Evolutionary conservation across 257 asterid genomes (phyloP), one percentile per base, ranked within the genome.

Genomic region (Nicotiana otophora): DNA sequence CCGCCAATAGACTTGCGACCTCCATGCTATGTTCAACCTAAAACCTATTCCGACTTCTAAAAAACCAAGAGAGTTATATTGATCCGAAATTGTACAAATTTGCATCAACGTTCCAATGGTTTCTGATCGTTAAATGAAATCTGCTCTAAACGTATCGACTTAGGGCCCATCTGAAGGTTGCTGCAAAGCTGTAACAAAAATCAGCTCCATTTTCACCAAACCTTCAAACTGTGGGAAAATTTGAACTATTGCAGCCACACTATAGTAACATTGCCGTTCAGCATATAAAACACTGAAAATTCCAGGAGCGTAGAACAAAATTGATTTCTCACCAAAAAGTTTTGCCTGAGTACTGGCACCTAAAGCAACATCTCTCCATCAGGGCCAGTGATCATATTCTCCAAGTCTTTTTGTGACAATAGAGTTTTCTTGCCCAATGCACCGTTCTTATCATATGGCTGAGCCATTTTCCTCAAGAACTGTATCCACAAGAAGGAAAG

Each of bases 401-500:
- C 97, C 91, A 96, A 78, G 85, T 96, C 99, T 80, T 95, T 91
- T 85, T 94, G 97, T 6, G 97, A 92, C 64, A 96, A 85, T 68
- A 96, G 96, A 82, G 98, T 94, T 83, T 82, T 96, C 87, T 92
- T 92, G 48, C 98, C 99, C 90, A 90, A 63, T 2, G 95, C 92
- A 34, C 98, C 99, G 2, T 86, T 96, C 84, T 90, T 96, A 72
- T 96, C 98, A 63, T 96, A 96, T 7, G 99, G 99, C 89, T 96
- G 99, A 61, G 98, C 99, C 99, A 96, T 95, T 91, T 92, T 94
- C 88, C 92, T 90, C 82, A 96, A 86, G 86, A 96, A 96, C 99
- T 95, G 93, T 90, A 85, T 36, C 30, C 4, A 61, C 10, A 53
- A 30, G 54, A 82, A 20, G 77, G 55, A 46, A 34, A 33, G 9